These are phyloP conservation scores for Lantana camara DNA, from an alignment of 257 asterid species.

Conservation along the genomic window DNA sequence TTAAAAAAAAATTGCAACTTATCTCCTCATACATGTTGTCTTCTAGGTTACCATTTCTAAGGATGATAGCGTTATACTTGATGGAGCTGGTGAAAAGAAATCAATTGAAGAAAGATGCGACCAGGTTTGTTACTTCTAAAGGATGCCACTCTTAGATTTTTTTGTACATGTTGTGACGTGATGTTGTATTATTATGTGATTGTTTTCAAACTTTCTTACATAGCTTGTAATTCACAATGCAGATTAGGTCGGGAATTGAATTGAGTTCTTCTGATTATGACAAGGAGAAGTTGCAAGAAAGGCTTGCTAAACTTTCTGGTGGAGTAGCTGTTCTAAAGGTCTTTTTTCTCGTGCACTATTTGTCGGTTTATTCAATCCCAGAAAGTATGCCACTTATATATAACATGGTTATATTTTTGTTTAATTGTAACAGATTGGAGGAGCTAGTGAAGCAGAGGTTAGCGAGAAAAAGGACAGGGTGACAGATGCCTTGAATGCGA, in stretches of 20 bases:
- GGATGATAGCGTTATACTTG: constrained; percentile 91
- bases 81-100: constrained; percentile 90
- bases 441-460: constrained; percentile 96
- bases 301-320: constrained; percentile 94
- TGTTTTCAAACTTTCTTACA: background rate
- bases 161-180: background rate
- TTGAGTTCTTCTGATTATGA: constrained; percentile 86
- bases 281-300: constrained; percentile 92
- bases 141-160: background rate
- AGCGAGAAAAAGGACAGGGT: constrained; percentile 95
- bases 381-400: background rate
- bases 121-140: constrained; percentile 48
- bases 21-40: background rate
- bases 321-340: constrained; percentile 98
- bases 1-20: background rate
- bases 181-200: background rate
- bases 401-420: background rate
- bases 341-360: background rate
- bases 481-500: constrained; percentile 92
- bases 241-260: constrained; percentile 81
- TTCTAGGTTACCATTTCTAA: constrained; percentile 82
- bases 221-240: constrained; percentile 13
- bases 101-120: constrained; percentile 88
- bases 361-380: background rate
- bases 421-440: constrained; percentile 99